Base-by-base conservation (phyloP, 805 yeast genomes). In the Gaillardinia entomophila region DNA sequence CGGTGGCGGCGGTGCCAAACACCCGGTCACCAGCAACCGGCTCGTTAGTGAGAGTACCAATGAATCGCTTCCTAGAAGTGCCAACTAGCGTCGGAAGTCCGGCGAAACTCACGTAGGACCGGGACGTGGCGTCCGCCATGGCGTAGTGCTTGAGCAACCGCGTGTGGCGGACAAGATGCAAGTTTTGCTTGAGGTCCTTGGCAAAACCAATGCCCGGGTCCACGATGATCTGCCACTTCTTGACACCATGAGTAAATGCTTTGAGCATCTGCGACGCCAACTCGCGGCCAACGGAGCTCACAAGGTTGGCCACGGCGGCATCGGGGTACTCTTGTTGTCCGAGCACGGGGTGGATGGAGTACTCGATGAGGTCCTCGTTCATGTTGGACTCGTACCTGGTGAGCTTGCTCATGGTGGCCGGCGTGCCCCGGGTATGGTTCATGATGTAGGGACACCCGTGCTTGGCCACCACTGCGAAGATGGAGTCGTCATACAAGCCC, bases 171-270 rank as follows among this genome's bases (percentile, higher is more conserved):
- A 92, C 68, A 1, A 87, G 46, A 15, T 69, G 68, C 20, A 89
- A 43, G 53, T 89, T 90, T 49, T 89, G 95, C 6, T 52, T 43
- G n/a, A 71, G 46, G 33, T 69, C 71, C 54, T 92, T 92, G n/a
- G 97, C 97, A 58, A 92, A 92, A 2, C 99, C 98, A 26, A 92
- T 60, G 2, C 98, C 98, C 1, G 99, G 98, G 53, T 92, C 99
- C 3, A 88, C 49, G 12, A 92, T 77, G 3, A 92, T 63, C 57
- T 92, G 97, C 96, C 96, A 92, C 55, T 90, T 77, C 37, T 70
- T 66, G 1, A 90, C 76, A 4, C 96, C 96, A 0, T 55, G 60
- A 1, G 44, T 46, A 27, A 73, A 58, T 10, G 95, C 95, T 34
- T 61, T 66, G 0, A 55, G 43, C 18, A 87, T 67, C 34, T 76